Percentiles rank a stretch among this genome's conserved stretches.
Evolutionary conservation across 2,329 filamentous ascomycete genomes (phyloP).

Genomic region (Alternaria panax): DNA sequence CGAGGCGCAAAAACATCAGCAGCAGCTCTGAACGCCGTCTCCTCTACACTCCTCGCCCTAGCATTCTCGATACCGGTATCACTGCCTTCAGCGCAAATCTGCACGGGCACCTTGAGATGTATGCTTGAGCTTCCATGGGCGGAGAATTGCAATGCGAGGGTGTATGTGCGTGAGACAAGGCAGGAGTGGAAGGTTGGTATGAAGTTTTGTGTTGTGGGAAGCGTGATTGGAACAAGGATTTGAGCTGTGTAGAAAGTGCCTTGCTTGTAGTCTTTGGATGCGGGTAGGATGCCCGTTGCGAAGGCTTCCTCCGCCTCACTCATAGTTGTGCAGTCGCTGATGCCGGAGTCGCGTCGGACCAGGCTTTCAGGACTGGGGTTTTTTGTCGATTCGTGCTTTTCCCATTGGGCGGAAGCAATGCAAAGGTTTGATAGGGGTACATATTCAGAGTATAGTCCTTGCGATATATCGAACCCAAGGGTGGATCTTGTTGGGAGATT

Average conservation of each 20-base stretch:
- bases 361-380: constrained; percentile 38
- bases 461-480: constrained; percentile 55
- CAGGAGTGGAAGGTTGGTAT: constrained; percentile 75
- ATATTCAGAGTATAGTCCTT: constrained; percentile 62
- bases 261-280: constrained; percentile 54
- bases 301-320: constrained; percentile 25
- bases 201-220: constrained; percentile 68
- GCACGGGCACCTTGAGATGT: constrained; percentile 55
- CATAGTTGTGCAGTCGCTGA: constrained; percentile 45
- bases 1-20: constrained; percentile 48
- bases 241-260: constrained; percentile 66
- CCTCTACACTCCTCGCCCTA: constrained; percentile 40
- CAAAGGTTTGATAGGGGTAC: constrained; percentile 63
- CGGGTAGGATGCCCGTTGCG: constrained; percentile 41
- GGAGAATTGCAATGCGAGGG: constrained; percentile 65
- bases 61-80: constrained; percentile 44
- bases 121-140: constrained; percentile 50
- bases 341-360: constrained; percentile 52
- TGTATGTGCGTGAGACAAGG: constrained; percentile 69
- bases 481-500: constrained; percentile 57
- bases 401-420: constrained; percentile 65
- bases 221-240: constrained; percentile 68
- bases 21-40: constrained; percentile 31
- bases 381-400: constrained; percentile 52
- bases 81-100: constrained; percentile 53